Conservation (phyloP, 2,329 filamentous ascomycete species). For the Ilyonectria robusta region DNA sequence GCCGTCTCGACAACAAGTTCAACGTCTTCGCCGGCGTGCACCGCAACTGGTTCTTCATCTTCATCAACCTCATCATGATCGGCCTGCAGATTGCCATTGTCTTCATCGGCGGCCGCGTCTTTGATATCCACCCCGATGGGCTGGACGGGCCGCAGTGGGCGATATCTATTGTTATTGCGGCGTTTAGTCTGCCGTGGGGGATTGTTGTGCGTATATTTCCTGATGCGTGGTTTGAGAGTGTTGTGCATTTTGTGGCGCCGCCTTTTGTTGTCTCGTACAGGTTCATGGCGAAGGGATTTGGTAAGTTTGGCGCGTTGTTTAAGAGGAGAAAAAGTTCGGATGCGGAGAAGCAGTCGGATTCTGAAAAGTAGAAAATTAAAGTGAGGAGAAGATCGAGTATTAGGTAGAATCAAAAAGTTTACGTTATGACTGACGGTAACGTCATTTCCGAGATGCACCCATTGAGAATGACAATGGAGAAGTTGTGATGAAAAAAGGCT, state of each 20-base stretch:
- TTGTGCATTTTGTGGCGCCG: slow-evolving; percentile 7
- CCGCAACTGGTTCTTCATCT: slow-evolving; percentile 70
- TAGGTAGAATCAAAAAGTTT: no score
- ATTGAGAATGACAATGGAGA: no score
- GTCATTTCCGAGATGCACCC: no score
- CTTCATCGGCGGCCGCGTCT: slow-evolving; percentile 61
- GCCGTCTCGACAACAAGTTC: slow-evolving; percentile 73
- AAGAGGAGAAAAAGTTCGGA: neutral
- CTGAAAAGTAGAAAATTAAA: neutral
- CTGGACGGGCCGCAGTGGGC: slow-evolving; percentile 33
- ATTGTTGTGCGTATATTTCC: slow-evolving; percentile 65
- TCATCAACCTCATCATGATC: slow-evolving; percentile 70
- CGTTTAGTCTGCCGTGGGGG: slow-evolving; percentile 66
- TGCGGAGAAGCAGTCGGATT: neutral
- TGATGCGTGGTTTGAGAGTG: slow-evolving; percentile 50
- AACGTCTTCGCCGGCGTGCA: slow-evolving; percentile 72
- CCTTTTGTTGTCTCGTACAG: slow-evolving; percentile 16
- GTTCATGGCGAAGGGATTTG: slow-evolving; percentile 9
- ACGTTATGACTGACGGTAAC: no score
- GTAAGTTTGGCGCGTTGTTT: neutral
- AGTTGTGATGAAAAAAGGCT: no score
- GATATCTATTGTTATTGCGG: slow-evolving; percentile 51
- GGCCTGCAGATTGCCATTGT: slow-evolving; percentile 70
- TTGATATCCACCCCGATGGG: slow-evolving; percentile 25
- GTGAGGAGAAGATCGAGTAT: neutral